Evolutionary conservation across 2,329 filamentous ascomycete genomes (phyloP), one percentile per base, ranked within the genome.

Genomic region (Botrytis medusae): DNA sequence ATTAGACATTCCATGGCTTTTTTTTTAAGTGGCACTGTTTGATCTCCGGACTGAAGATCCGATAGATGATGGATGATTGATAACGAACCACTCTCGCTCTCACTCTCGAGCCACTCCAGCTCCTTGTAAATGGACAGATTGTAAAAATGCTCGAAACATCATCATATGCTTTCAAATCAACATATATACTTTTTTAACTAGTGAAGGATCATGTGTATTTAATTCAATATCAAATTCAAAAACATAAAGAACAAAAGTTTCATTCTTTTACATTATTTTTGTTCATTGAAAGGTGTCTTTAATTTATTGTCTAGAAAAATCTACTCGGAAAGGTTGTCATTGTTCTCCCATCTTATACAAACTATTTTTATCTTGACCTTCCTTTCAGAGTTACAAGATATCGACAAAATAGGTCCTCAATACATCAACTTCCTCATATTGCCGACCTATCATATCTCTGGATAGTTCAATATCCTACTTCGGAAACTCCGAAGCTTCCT

Each of bases 121-220:
- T 32, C 29, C 40, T 57, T 42, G 9, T n/a, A 51, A 63, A 63
- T 62, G 32, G 32, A 37, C 40, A 32, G 32, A 60, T 59, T 44
- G 20, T 42, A 71, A 57, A 54, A 57, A 57, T 18, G 9, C n/a
- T 57, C 51, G n/a, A 29, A 57, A 57, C 51, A 29, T 18, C 25
- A 54, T 54, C 51, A 29, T 29, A 9, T 32, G 51, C 69, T 71
- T 71, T 71, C 57, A 71, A 71, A 71, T 71, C 69, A 63, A 32
- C 4, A 18, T 22, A n/a, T 32, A 42, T 22, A 4, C 29, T 2
- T n/a, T 8, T 69, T 25, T 44, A 16, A n/a, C 18, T 34, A 29
- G 29, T 59, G 18, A 22, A 5, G 32, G 37, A 62, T 8, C 29
- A 25, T 44, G n/a, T 68, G 16, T 29, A 48, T 10, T 29, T 29